Conservation (phyloP, 2,329 filamentous ascomycete species). For the Ophiostoma australiae region DNA sequence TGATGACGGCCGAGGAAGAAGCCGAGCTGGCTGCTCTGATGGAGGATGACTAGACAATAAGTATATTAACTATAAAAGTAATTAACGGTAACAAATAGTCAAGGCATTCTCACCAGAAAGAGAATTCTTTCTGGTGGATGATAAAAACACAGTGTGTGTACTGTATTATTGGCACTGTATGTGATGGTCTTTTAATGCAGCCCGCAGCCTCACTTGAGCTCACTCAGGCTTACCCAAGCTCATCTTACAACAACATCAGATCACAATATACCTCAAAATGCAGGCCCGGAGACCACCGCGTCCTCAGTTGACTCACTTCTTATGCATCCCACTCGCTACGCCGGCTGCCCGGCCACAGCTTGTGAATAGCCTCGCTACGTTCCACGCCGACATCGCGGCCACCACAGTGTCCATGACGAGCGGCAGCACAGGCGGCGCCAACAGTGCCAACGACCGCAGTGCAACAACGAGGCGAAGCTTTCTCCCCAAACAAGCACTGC, state of each 20-base stretch:
- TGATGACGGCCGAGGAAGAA: slow-evolving; percentile 84
- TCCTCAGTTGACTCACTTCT: slow-evolving; percentile 58
- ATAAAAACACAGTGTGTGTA: not conserved
- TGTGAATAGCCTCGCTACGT: slow-evolving; percentile 54
- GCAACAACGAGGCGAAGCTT: slow-evolving; percentile 11
- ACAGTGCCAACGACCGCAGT: slow-evolving; percentile 29
- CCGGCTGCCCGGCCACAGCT: slow-evolving; percentile 59
- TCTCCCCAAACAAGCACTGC: slow-evolving; percentile 62
- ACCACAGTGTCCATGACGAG: slow-evolving; percentile 19
- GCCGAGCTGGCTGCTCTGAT: slow-evolving; percentile 84
- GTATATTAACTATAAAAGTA: not conserved
- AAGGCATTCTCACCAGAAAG: not conserved
- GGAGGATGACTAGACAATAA: slow-evolving; percentile 55
- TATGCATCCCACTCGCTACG: slow-evolving; percentile 68
- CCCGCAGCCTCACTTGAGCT: not conserved
- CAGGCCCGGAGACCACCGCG: slow-evolving; percentile 12
- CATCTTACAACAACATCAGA: not conserved
- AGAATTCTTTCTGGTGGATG: too few species aligned
- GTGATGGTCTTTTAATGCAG: not conserved
- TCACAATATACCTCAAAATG: not conserved
- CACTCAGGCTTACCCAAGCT: not conserved
- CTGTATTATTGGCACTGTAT: not conserved
- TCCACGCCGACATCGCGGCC: slow-evolving; percentile 54
- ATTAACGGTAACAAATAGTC: not conserved
- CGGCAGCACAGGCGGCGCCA: slow-evolving; percentile 34